These are phyloP conservation scores for Pestalotiopsis sp. DNA, from an alignment of 2,329 filamentous ascomycete species.

Conservation along the genomic window DNA sequence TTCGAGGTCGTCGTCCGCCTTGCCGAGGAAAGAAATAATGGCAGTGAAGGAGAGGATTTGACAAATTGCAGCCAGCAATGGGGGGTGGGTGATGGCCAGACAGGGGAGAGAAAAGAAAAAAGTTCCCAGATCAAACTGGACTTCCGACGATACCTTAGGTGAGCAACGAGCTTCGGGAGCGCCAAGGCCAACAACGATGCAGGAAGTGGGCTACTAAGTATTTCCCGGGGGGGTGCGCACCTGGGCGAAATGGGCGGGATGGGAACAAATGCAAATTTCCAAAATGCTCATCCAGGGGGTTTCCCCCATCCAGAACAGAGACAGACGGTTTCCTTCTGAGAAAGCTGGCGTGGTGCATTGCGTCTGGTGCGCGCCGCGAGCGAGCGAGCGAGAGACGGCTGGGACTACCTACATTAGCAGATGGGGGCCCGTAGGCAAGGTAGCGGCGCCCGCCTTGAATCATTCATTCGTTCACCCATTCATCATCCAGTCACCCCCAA, in stretches of 20 bases:
- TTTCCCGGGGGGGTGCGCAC: neutral
- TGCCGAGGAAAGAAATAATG: neutral
- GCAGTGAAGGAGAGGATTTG: neutral
- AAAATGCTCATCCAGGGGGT: slow-evolving; percentile 5
- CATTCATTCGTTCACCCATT: neutral
- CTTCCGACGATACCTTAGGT: neutral
- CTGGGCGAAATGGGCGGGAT: neutral
- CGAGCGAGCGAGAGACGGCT: neutral
- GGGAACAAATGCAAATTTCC: slow-evolving; percentile 13
- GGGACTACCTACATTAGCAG: neutral
- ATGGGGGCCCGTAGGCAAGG: neutral
- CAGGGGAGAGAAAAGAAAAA: neutral
- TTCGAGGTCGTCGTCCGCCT: slow-evolving; percentile 5
- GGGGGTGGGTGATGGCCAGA: neutral
- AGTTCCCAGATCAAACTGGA: neutral
- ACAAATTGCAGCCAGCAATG: neutral
- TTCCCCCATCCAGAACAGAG: slow-evolving; percentile 1
- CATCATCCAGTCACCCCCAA: neutral
- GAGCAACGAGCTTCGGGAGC: neutral
- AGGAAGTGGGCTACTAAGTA: neutral
- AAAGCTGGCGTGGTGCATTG: slow-evolving; percentile 4
- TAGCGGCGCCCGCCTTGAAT: slow-evolving; percentile 1
- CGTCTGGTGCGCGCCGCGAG: neutral
- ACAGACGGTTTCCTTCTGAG: neutral
- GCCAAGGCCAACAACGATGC: slow-evolving; percentile 2